Evolutionary conservation across 495 filamentous ascomycete genomes (phyloP).

Genomic region (Hyaloscypha variabilis): DNA sequence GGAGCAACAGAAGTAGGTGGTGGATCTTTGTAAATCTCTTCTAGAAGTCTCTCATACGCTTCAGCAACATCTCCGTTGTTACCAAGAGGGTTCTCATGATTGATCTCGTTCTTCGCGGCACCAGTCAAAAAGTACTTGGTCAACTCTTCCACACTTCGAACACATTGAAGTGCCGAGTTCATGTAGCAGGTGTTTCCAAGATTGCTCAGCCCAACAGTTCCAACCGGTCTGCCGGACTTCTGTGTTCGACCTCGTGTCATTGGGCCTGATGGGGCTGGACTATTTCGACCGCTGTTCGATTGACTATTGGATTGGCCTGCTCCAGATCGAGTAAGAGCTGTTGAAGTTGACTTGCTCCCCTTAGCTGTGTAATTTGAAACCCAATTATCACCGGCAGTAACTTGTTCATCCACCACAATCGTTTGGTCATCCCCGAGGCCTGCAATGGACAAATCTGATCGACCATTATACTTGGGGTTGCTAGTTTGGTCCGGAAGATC

Average conservation of each 20-base stretch:
- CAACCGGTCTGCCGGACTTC: constrained; percentile 64
- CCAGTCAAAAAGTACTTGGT: constrained; percentile 85
- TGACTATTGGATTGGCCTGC: constrained; percentile 20
- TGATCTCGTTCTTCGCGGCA: constrained; percentile 76
- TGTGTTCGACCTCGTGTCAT: constrained; percentile 70
- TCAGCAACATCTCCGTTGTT: constrained; percentile 83
- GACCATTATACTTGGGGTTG: constrained; percentile 78
- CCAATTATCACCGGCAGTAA: constrained; percentile 59
- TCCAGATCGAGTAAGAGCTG: constrained; percentile 10
- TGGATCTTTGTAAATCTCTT: constrained; percentile 69
- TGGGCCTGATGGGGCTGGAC: constrained; percentile 56
- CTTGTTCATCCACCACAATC: constrained; percentile 77
- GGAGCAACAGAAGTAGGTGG: constrained; percentile 68
- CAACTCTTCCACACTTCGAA: constrained; percentile 88
- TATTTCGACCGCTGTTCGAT: constrained; percentile 60
- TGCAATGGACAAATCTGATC: constrained; percentile 58
- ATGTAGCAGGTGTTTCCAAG: constrained; percentile 98
- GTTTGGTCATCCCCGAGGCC: constrained; percentile 70
- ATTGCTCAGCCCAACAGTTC: constrained; percentile 82
- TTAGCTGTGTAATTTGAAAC: constrained; percentile 57
- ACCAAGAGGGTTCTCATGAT: constrained; percentile 78
- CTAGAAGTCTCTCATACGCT: constrained; percentile 73
- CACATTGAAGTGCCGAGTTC: constrained; percentile 95
- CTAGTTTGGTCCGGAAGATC: constrained; percentile 70
- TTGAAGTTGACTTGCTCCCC: constrained; percentile 17